Evolutionary conservation across 2,329 filamentous ascomycete species (phyloP), one percentile per base, ranked within the genome.

Genomic region (Fonsecaea nubica): DNA sequence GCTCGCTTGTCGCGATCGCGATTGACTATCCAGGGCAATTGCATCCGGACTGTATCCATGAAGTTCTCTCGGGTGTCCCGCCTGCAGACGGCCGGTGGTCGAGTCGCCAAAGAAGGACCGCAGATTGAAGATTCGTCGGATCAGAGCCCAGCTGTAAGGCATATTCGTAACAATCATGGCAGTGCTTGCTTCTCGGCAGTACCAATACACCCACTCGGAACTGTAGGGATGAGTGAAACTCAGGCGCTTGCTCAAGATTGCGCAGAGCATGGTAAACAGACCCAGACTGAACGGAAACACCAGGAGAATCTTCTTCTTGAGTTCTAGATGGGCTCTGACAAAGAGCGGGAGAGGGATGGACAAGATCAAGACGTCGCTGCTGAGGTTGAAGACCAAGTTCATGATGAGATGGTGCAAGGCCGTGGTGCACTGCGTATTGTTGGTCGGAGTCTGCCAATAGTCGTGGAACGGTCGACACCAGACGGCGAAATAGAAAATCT

Each of bases 91-190:
- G 12, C 58, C 63, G 33, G 63, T 33, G 12, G 68, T 71, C 12
- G 72, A 71, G 35, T 72, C 67, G 30, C 67, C 67, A 21, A 76
- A 65, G 65, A 77, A 78, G 5, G 75, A 72, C 42, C 72, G 70
- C 30, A 75, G 71, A 30, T 75, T 75, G 74, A 83, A 81, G 63
- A 84, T 65, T 8, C 81, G 79, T 52, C 85, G 82, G 35, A 87
- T 79, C 21, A 89, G 78, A 0, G 84, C 83, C 82, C 86, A 89
- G 68, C 82, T 84, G 57, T 88, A 84, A 0, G 87, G 86, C 5
- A 89, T 79, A 66, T 89, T 89, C 33, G 86, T 82, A 15, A 88
- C 86, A 57, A 87, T 81, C 48, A 89, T 80, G 5, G 86, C 85
- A 0, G 87, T 87, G 53, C 83, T 85, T 12, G 83, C 82, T 73